phyloP scores from a whole-genome alignment of 257 asterid species.

The Solanum appendiculatum region DNA sequence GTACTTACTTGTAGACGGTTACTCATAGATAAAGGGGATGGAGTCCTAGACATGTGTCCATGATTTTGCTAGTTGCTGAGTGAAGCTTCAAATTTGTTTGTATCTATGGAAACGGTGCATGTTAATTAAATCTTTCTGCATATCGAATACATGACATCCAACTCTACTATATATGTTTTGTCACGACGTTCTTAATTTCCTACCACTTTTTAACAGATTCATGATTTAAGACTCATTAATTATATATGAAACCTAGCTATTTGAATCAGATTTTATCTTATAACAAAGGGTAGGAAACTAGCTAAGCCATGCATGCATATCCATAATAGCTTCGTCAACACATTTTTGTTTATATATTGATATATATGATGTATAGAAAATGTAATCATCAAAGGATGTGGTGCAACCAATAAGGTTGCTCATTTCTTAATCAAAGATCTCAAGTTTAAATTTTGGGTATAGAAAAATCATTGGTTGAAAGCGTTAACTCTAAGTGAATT shows the following conservation, averaged over 20 bases:
- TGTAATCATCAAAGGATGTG: not conserved
- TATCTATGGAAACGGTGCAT: not conserved
- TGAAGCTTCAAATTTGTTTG: not conserved
- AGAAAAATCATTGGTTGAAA: too few species aligned
- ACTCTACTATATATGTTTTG: not conserved
- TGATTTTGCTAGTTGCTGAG: not conserved
- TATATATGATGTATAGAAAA: not conserved
- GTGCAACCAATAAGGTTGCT: accelerated
- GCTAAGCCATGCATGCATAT: not conserved
- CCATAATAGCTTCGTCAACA: not conserved
- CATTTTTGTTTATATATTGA: not conserved
- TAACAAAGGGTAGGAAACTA: not conserved
- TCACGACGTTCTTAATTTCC: not conserved
- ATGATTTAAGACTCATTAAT: not conserved
- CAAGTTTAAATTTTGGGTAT: not conserved
- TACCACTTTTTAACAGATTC: not conserved
- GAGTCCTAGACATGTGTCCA: slow-evolving; percentile 1
- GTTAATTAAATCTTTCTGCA: not conserved
- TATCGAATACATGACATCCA: not conserved
- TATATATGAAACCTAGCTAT: not conserved
- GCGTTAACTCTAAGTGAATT: too few species aligned
- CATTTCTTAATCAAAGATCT: too few species aligned
- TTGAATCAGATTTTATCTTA: not conserved
- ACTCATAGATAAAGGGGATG: not conserved
- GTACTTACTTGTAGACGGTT: not conserved